Percentiles rank a stretch among this genome's conserved stretches.
Evolutionary conservation across 352 stramenopile genomes (phyloP).

Genomic region (Globisporangium radiosum): DNA sequence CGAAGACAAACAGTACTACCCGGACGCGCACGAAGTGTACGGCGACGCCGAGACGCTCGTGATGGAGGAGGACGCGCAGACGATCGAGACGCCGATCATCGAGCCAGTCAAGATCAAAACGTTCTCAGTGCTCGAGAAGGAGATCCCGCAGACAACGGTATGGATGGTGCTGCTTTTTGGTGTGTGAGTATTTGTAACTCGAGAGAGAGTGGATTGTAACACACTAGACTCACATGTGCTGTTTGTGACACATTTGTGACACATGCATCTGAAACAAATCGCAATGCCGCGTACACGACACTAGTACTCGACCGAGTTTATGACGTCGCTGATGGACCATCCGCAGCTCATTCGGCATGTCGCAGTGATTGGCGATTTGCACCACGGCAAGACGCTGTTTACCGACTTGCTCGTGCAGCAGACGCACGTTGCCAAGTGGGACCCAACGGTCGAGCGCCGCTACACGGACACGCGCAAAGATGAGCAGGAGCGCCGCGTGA

Average conservation of each 20-base stretch:
- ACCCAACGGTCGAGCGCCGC: slow-evolving; percentile 68
- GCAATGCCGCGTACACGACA: not conserved
- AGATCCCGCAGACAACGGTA: slow-evolving; percentile 63
- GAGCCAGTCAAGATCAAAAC: slow-evolving; percentile 93
- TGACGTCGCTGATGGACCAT: slow-evolving; percentile 87
- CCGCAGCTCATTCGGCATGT: slow-evolving; percentile 91
- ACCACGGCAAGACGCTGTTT: slow-evolving; percentile 94
- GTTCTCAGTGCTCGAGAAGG: slow-evolving; percentile 88
- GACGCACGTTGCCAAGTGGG: slow-evolving; percentile 84
- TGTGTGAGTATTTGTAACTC: too few species aligned
- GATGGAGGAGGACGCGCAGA: slow-evolving; percentile 98
- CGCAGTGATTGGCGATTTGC: slow-evolving; percentile 95
- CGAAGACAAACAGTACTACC: slow-evolving; percentile 99
- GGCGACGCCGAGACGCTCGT: slow-evolving; percentile 95
- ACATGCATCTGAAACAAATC: too few species aligned
- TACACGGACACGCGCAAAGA: slow-evolving; percentile 96
- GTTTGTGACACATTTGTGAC: too few species aligned
- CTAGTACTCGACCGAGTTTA: slow-evolving; percentile 86
- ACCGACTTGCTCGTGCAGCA: slow-evolving; percentile 89
- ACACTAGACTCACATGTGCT: too few species aligned
- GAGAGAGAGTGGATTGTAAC: too few species aligned
- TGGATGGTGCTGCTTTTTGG: not conserved
- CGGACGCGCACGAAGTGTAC: slow-evolving; percentile 95
- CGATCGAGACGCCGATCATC: slow-evolving; percentile 97
- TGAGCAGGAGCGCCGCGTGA: slow-evolving; percentile 96